These are phyloP conservation scores for Pyrenochaeta sp. DNA, from an alignment of 2,329 filamentous ascomycete genomes.

Conservation along the genomic window DNA sequence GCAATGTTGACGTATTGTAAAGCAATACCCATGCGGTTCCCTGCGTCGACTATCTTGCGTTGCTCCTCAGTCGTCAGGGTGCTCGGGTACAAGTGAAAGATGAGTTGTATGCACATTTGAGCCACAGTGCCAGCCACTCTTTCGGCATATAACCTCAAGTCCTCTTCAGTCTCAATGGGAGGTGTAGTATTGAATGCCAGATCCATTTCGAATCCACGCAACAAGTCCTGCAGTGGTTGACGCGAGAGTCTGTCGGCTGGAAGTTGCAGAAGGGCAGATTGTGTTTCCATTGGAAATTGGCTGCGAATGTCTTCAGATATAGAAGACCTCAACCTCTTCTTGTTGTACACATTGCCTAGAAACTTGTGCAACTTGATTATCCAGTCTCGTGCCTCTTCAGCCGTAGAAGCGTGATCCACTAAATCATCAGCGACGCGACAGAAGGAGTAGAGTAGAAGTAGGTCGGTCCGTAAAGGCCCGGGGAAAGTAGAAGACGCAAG, in stretches of 20 bases:
- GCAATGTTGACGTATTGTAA: slow-evolving; percentile 82
- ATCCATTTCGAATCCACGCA: slow-evolving; percentile 75
- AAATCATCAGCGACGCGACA: slow-evolving; percentile 78
- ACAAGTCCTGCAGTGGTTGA: slow-evolving; percentile 68
- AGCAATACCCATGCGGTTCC: slow-evolving; percentile 73
- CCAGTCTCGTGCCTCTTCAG: slow-evolving; percentile 64
- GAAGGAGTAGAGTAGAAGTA: slow-evolving; percentile 76
- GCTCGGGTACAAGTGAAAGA: slow-evolving; percentile 65
- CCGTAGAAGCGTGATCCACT: slow-evolving; percentile 68
- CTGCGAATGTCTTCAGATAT: slow-evolving; percentile 50
- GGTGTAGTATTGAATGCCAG: slow-evolving; percentile 59
- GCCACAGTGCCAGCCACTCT: slow-evolving; percentile 78
- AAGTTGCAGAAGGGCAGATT: slow-evolving; percentile 66
- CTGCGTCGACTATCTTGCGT: slow-evolving; percentile 62
- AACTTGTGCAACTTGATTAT: slow-evolving; percentile 67
- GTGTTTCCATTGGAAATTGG: slow-evolving; percentile 62
- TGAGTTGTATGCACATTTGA: slow-evolving; percentile 71
- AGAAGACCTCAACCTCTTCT: slow-evolving; percentile 14
- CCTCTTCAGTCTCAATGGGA: slow-evolving; percentile 67
- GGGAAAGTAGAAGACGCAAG: slow-evolving; percentile 75
- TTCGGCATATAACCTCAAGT: slow-evolving; percentile 70
- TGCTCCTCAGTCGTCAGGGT: slow-evolving; percentile 41
- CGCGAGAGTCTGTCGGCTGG: slow-evolving; percentile 65
- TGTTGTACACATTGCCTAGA: slow-evolving; percentile 62
- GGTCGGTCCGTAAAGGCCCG: slow-evolving; percentile 71